These are phyloP conservation scores for Xylariaceae sp. DNA, from an alignment of 2,329 filamentous ascomycete species.

Conservation along the genomic window DNA sequence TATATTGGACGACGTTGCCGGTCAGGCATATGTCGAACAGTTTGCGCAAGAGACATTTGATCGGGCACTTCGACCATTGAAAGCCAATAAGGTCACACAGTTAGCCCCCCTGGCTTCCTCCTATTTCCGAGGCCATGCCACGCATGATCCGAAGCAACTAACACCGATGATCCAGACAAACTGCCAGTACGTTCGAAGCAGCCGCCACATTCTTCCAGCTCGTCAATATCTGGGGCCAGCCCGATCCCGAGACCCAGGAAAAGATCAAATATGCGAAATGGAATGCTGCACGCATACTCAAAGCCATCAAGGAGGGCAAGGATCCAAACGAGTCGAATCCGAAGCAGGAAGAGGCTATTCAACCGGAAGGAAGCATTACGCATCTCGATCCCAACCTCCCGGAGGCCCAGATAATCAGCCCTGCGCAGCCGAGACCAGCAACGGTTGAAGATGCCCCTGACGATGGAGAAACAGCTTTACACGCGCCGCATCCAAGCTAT, in stretches of 20 bases:
- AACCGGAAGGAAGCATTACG: conserved; percentile 42
- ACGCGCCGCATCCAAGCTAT: conserved; percentile 22
- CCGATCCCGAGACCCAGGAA: conserved; percentile 69
- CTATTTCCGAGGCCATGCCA: neutral
- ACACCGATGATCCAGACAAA: conserved; percentile 57
- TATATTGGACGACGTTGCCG: conserved; percentile 77
- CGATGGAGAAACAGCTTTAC: conserved; percentile 33
- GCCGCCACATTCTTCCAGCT: conserved; percentile 90
- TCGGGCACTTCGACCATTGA: conserved; percentile 75
- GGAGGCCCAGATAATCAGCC: conserved; percentile 54
- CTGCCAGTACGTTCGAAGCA: conserved; percentile 88
- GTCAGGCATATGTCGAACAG: conserved; percentile 88
- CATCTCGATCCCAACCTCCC: conserved; percentile 60
- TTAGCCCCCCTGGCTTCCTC: conserved; percentile 35
- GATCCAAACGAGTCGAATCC: conserved; percentile 93
- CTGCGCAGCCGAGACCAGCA: conserved; percentile 37
- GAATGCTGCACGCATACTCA: conserved; percentile 86
- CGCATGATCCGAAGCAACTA: conserved; percentile 5
- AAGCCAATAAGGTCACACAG: conserved; percentile 78
- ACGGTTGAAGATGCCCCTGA: conserved; percentile 54
- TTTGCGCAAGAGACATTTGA: conserved; percentile 87
- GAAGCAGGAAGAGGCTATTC: conserved; percentile 51
- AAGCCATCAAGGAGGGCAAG: conserved; percentile 82
- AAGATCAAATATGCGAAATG: conserved; percentile 98
- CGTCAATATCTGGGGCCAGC: conserved; percentile 73